Percentiles rank a stretch among this genome's conserved stretches.
phyloP scores from a whole-genome alignment of 208 protist genomes.

The Trypanosoma theileri region DNA sequence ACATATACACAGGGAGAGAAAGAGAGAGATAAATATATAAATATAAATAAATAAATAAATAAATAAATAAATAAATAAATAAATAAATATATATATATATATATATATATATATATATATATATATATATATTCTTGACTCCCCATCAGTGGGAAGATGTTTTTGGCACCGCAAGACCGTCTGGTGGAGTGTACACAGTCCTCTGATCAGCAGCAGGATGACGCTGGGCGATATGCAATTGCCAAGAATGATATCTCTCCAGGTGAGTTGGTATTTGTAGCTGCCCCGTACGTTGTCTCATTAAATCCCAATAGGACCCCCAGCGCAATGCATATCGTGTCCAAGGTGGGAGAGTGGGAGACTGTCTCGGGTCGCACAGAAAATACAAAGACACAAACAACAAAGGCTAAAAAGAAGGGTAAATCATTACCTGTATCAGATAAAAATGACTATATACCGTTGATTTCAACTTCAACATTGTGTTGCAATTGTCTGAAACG shows the following conservation, averaged over 20 bases:
- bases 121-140: constrained; percentile 1
- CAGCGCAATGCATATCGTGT: constrained; percentile 49
- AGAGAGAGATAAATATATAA: no score
- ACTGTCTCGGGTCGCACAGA: background rate
- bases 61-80: background rate
- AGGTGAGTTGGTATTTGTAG: constrained; percentile 60
- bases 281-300: constrained; percentile 48
- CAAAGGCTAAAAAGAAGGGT: constrained; percentile 7
- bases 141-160: background rate
- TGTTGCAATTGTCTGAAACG: constrained; percentile 52
- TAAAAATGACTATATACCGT: background rate
- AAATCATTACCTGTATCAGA: constrained; percentile 28
- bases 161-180: constrained; percentile 28
- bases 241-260: constrained; percentile 44
- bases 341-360: constrained; percentile 29
- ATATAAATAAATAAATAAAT: background rate
- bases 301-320: constrained; percentile 46
- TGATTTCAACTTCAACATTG: constrained; percentile 27
- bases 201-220: constrained; percentile 33
- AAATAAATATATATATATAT: background rate
- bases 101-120: background rate
- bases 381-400: background rate
- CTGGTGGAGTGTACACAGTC: constrained; percentile 29
- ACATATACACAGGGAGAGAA: background rate
- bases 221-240: constrained; percentile 52